phyloP scores from a whole-genome alignment of 768 basidiomycete genomes.

The Cystofilobasidium macerans region DNA sequence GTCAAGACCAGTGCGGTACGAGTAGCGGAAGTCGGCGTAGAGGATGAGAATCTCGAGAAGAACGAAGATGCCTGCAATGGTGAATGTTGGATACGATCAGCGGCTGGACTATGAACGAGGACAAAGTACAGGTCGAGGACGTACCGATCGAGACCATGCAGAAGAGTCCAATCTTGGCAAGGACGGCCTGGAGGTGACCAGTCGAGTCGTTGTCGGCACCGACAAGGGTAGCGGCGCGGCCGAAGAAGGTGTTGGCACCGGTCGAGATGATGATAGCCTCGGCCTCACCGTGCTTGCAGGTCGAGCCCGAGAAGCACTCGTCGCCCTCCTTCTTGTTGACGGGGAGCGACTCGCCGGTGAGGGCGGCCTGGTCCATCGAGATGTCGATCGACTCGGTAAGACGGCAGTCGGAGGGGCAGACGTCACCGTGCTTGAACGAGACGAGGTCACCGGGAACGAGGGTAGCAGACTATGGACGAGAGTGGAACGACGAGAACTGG shows the following conservation, averaged over 20 bases:
- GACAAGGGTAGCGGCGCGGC: conserved; percentile 93
- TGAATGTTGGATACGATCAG: neutral
- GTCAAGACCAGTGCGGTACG: conserved; percentile 87
- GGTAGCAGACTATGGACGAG: conserved; percentile 46
- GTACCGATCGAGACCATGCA: conserved; percentile 86
- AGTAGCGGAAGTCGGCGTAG: conserved; percentile 82
- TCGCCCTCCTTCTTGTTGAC: conserved; percentile 83
- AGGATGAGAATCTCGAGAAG: conserved; percentile 85
- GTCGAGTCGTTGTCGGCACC: conserved; percentile 96
- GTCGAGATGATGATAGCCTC: conserved; percentile 98
- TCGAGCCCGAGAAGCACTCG: conserved; percentile 99
- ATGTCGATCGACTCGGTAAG: conserved; percentile 93
- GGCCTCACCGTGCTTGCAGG: conserved; percentile 97
- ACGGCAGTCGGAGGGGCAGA: conserved; percentile 96
- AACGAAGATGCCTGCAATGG: conserved; percentile 58
- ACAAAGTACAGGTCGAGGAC: neutral
- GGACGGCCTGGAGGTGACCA: conserved; percentile 96
- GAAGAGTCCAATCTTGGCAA: conserved; percentile 96
- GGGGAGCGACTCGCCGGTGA: conserved; percentile 94
- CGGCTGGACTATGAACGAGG: neutral
- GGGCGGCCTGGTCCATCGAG: conserved; percentile 94
- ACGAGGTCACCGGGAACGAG: conserved; percentile 94
- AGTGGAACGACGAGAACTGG: neutral
- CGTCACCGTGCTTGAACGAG: conserved; percentile 97
- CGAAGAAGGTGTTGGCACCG: conserved; percentile 91